These are phyloP conservation scores for Alternaria postmessia DNA, from an alignment of 2,329 filamentous ascomycete species.

Conservation along the genomic window DNA sequence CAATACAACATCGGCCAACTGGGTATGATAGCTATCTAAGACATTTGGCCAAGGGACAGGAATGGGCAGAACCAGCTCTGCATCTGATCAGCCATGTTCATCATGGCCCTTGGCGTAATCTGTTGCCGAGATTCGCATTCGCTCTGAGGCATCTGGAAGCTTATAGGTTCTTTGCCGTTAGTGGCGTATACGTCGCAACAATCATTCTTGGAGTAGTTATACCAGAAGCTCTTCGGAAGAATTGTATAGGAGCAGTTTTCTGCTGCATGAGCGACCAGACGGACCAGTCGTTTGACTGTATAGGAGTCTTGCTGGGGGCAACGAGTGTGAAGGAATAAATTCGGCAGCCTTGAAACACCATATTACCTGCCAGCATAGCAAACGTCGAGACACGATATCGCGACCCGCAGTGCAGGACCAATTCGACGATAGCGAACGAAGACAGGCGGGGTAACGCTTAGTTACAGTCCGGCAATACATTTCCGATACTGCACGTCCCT, in stretches of 20 bases:
- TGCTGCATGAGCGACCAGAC: neutral
- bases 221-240: neutral
- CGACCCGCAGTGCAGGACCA: neutral
- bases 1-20: neutral
- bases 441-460: conserved; percentile 3
- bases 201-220: neutral
- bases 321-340: neutral
- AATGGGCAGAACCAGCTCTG: neutral
- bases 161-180: neutral
- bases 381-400: neutral
- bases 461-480: conserved; percentile 1
- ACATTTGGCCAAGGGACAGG: too few relatives aligned
- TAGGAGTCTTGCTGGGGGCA: neutral
- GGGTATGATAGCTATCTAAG: neutral
- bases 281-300: neutral
- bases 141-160: neutral
- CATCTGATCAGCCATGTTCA: neutral
- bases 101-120: too few relatives aligned
- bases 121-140: neutral
- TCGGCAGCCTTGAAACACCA: neutral
- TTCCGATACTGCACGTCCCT: neutral
- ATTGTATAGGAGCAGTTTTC: neutral
- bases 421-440: neutral
- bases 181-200: neutral
- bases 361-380: too few relatives aligned